Percentiles rank a stretch among this genome's conserved stretches.
phyloP scores from a whole-genome alignment of 176 grass and related monocot genomes.

The Phoenix dactylifera region DNA sequence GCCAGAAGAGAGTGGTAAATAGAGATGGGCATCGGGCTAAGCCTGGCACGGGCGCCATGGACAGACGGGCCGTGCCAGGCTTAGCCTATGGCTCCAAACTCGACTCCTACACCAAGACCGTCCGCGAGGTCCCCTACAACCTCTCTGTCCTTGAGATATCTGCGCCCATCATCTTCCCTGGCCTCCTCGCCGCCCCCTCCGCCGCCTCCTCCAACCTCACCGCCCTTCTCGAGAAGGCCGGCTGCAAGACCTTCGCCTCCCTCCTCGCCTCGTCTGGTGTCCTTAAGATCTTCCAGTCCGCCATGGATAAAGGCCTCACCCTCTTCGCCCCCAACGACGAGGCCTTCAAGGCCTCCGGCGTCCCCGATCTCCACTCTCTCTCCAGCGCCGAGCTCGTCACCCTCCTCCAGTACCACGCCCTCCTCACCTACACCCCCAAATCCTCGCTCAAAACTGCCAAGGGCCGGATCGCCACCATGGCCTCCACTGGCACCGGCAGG shows the following conservation, averaged over 20 bases:
- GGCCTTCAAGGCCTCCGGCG: conserved; percentile 65
- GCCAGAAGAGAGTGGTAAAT: too few species aligned
- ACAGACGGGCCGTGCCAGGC: too few species aligned
- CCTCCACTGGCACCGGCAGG: conserved; percentile 57
- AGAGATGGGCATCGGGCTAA: too few species aligned
- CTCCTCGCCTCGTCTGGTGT: conserved; percentile 71
- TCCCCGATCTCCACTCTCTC: conserved; percentile 64
- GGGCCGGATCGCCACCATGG: conserved; percentile 55
- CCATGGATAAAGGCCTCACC: conserved; percentile 86
- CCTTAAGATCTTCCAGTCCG: conserved; percentile 64
- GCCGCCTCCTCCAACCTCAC: conserved; percentile 61
- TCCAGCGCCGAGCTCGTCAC: conserved; percentile 71
- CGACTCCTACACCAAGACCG: conserved; percentile 64
- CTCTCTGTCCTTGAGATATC: conserved; percentile 91
- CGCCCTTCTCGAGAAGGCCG: conserved; percentile 75
- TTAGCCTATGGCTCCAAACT: conserved; percentile 56
- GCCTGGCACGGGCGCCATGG: too few species aligned
- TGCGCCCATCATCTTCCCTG: conserved; percentile 73
- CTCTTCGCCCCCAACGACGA: conserved; percentile 91
- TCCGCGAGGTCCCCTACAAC: conserved; percentile 68
- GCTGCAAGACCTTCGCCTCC: conserved; percentile 76
- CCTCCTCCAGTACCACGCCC: conserved; percentile 83
- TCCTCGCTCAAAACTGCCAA: conserved; percentile 65
- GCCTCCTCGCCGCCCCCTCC: conserved; percentile 57
- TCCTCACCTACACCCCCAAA: conserved; percentile 85